These are phyloP conservation scores for Scheffersomyces quercinus DNA, from an alignment of 1,139 yeast species.

Conservation along the genomic window DNA sequence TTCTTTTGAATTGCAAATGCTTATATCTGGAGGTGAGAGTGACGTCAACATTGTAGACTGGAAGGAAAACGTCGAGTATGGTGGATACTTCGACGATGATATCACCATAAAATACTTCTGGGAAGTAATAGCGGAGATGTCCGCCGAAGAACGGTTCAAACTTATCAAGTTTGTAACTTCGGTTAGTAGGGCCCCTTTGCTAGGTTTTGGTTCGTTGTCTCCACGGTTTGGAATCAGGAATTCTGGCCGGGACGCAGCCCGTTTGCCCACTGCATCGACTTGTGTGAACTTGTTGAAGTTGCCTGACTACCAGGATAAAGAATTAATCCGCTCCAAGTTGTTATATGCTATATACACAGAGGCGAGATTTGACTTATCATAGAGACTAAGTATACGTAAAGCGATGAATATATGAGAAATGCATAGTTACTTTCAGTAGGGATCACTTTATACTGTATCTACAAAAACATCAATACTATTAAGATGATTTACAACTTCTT, in stretches of 20 bases:
- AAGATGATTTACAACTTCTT: background rate
- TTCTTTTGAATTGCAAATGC: constrained; percentile 76
- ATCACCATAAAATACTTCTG: constrained; percentile 64
- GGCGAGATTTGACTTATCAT: constrained; percentile 85
- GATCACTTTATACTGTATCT: background rate
- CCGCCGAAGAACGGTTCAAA: constrained; percentile 56
- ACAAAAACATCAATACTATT: too few relatives aligned
- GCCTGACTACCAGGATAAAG: constrained; percentile 75
- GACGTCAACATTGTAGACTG: constrained; percentile 74
- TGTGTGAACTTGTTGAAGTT: constrained; percentile 85
- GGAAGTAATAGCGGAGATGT: constrained; percentile 73
- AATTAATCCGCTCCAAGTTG: constrained; percentile 58
- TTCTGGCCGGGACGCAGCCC: constrained; percentile 52
- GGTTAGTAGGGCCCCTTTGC: constrained; percentile 85
- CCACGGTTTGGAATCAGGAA: constrained; percentile 84
- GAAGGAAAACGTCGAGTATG: constrained; percentile 59
- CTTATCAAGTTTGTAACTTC: constrained; percentile 87
- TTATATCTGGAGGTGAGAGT: constrained; percentile 76
- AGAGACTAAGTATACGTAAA: constrained; percentile 1
- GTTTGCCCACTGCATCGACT: constrained; percentile 91
- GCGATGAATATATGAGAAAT: background rate
- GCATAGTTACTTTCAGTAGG: constrained; percentile 1
- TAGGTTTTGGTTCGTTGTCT: constrained; percentile 73
- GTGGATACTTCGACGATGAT: constrained; percentile 64
- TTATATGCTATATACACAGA: constrained; percentile 76